Evolutionary conservation across 495 filamentous ascomycete genomes (phyloP).

Genomic region (Chaetomium fimeti): DNA sequence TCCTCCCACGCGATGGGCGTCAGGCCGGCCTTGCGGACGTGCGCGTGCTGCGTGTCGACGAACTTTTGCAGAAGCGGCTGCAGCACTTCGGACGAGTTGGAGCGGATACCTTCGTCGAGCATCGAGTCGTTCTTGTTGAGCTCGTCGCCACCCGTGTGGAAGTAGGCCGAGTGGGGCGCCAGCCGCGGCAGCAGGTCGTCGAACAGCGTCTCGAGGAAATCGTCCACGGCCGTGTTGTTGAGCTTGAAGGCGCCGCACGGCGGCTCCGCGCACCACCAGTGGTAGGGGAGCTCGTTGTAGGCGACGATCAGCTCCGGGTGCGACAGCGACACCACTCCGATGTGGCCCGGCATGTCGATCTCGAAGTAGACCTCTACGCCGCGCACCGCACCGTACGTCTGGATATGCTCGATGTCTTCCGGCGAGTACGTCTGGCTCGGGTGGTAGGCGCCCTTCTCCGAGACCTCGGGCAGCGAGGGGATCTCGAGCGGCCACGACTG

Average conservation of each 20-base stretch:
- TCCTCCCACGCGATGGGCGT: constrained; percentile 80
- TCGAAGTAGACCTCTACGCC: constrained; percentile 74
- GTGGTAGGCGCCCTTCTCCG: constrained; percentile 66
- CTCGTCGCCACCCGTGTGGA: constrained; percentile 83
- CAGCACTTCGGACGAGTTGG: constrained; percentile 59
- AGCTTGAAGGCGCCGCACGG: constrained; percentile 74
- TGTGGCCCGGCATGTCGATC: constrained; percentile 82
- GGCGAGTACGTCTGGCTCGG: constrained; percentile 62
- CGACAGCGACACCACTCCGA: constrained; percentile 57
- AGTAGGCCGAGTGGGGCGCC: constrained; percentile 63
- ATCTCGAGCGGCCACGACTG: constrained; percentile 84
- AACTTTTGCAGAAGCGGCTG: constrained; percentile 71
- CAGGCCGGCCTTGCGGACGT: constrained; percentile 57
- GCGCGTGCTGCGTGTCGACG: constrained; percentile 60
- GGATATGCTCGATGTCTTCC: constrained; percentile 58
- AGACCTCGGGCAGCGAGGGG: constrained; percentile 65
- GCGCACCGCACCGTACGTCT: constrained; percentile 62
- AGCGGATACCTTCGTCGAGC: constrained; percentile 66
- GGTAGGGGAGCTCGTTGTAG: constrained; percentile 66
- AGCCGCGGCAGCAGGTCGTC: constrained; percentile 71
- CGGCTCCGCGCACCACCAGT: constrained; percentile 67
- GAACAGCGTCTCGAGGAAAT: constrained; percentile 67
- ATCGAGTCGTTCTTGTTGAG: constrained; percentile 70
- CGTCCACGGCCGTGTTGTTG: constrained; percentile 62
- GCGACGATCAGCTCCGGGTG: constrained; percentile 75